phyloP scores from a whole-genome alignment of 2,329 filamentous ascomycete genomes.

The Cladophialophora bantiana region DNA sequence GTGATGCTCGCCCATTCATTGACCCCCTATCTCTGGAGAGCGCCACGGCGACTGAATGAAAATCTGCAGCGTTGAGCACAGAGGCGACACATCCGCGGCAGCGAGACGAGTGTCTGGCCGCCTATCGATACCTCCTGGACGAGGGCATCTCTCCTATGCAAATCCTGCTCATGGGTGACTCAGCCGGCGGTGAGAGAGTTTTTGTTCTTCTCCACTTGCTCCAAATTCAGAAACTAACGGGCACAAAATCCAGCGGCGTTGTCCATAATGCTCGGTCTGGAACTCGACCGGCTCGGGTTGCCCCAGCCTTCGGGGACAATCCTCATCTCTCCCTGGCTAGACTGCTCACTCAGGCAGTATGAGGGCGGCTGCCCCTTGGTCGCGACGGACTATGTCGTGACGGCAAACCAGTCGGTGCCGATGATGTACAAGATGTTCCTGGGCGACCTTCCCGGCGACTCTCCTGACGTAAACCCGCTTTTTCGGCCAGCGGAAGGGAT shows the following conservation, averaged over 20 bases:
- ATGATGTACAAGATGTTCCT: constrained; percentile 3
- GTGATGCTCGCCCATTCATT: background rate
- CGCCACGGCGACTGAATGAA: too few species aligned
- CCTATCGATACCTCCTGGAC: constrained; percentile 16
- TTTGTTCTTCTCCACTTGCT: too few species aligned
- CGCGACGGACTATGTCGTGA: constrained; percentile 26
- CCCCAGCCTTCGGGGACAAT: constrained; percentile 87
- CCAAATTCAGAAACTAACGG: too few species aligned
- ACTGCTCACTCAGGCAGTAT: constrained; percentile 66
- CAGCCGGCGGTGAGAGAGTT: constrained; percentile 70
- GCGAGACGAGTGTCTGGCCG: constrained; percentile 8
- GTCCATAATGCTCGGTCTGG: constrained; percentile 65
- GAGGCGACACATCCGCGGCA: constrained; percentile 16
- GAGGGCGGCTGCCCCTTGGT: constrained; percentile 19
- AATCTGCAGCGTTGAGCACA: constrained; percentile 7
- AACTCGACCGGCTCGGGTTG: background rate
- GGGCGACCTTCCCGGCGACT: background rate
- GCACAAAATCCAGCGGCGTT: constrained; percentile 59
- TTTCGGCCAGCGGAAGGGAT: constrained; percentile 1
- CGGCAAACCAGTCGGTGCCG: constrained; percentile 7
- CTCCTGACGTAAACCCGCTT: constrained; percentile 23
- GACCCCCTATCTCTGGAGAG: background rate
- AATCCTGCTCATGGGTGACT: constrained; percentile 88
- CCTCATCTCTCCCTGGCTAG: constrained; percentile 92
- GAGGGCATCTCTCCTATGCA: constrained; percentile 67